Evolutionary conservation across 163 green algal species (phyloP).

Genomic region (Chloromonas sp.): DNA sequence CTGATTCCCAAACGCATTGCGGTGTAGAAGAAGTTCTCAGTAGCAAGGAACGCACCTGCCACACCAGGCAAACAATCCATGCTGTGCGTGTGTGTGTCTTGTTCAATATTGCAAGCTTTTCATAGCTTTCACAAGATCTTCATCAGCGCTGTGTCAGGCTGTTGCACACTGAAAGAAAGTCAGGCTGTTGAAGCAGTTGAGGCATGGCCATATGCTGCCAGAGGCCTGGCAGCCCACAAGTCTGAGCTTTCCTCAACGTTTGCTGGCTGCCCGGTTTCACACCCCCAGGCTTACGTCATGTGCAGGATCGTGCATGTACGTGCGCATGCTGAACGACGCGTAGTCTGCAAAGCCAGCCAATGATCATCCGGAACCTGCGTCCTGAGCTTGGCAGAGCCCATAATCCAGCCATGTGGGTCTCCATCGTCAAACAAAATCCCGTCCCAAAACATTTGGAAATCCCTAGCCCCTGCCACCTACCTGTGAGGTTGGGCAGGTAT

Average conservation of each 20-base stretch:
- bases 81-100: no score
- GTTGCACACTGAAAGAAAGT: neutral
- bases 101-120: no score
- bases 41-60: slow-evolving; percentile 22
- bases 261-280: neutral
- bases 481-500: slow-evolving; percentile 18
- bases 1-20: neutral
- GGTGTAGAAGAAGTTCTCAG: slow-evolving; percentile 33
- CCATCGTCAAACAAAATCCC: no score
- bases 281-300: no score
- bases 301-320: no score
- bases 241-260: neutral
- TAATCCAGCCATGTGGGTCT: no score
- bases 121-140: neutral
- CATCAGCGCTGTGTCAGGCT: neutral
- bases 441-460: no score
- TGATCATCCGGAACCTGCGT: no score
- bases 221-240: neutral
- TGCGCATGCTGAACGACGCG: no score
- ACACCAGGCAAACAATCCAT: neutral
- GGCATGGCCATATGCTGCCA: neutral
- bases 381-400: no score
- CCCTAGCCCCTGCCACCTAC: neutral
- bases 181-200: neutral
- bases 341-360: no score